Base-by-base conservation (phyloP, 306 rosid species). In the Oemleria cerasiformis region DNA sequence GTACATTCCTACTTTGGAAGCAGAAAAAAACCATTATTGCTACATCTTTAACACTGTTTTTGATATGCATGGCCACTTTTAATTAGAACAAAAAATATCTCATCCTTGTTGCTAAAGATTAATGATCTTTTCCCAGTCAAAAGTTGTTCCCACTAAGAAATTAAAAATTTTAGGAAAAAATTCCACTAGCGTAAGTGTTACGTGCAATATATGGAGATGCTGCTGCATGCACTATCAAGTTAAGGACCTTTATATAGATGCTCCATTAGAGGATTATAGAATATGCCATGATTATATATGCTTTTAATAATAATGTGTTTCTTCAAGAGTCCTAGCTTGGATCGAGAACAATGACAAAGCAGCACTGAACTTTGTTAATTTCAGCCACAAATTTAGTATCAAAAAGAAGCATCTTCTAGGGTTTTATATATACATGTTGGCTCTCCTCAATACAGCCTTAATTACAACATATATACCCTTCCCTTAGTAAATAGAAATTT, bases 181-280 rank as follows among this genome's bases (percentile, higher is more conserved):
- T n/a, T 56, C 77, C 77, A 63, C 74, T 77, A 39, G 7, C n/a
- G n/a, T n/a, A n/a, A n/a, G n/a, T n/a, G 44, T 63, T 73, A 68
- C 66, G 60, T 78, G 73, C 62, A 65, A 67, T 66, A n/a, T n/a
- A n/a, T n/a, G 65, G 59, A 80, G 78, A 76, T 71, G 76, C 41
- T 48, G 75, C 41, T n/a, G 75, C 64, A 59, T 45, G 11, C 72
- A 75, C 58, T 51, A 63, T 79, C 67, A 51, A 54, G 21, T 76
- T 70, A 74, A 79, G 80, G 74, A 72, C 61, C 71, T 74, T 67
- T 69, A n/a, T n/a, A n/a, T n/a, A 67, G 68, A 73, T 73, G 74
- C 81, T 75, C 51, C 63, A 70, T 65, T 82, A 53, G 42, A 15
- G n/a, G 43, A 49, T 1, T 8, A 43, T 21, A 70, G 63, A 77